Conservation (phyloP, 352 stramenopile species). For the Globisporangium abappressorium region DNA sequence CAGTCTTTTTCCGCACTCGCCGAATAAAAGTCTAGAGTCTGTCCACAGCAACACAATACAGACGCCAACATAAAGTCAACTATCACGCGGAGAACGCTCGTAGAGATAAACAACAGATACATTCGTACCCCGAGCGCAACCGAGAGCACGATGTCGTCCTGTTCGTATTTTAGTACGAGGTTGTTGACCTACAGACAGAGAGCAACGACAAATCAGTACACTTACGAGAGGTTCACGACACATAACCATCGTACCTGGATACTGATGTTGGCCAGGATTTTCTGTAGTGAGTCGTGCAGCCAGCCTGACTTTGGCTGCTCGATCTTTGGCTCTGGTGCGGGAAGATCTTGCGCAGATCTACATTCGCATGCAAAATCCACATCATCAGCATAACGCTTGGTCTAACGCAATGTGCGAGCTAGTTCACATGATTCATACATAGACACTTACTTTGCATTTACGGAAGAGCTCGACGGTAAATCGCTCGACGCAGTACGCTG, state of each 20-base stretch:
- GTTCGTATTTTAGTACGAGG: conserved; percentile 86
- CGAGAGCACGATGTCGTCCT: conserved; percentile 84
- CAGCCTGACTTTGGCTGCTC: conserved; percentile 80
- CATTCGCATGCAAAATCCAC: not conserved
- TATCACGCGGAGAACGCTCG: not conserved
- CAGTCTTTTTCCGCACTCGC: conserved; percentile 56
- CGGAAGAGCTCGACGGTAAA: not conserved
- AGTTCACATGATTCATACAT: not conserved
- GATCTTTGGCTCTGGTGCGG: conserved; percentile 37
- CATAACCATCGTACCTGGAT: conserved; percentile 38
- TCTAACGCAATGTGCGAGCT: not conserved
- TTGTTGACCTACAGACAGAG: conserved; percentile 65
- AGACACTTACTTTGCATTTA: conserved; percentile 1
- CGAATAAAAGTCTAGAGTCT: conserved; percentile 79
- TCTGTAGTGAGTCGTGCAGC: conserved; percentile 76
- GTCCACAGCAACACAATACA: conserved; percentile 4
- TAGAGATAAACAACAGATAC: not conserved
- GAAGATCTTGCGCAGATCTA: conserved; percentile 10
- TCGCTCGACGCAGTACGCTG: conserved; percentile 18
- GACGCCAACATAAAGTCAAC: not conserved
- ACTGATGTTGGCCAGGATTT: conserved; percentile 79
- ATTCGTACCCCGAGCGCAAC: conserved; percentile 67
- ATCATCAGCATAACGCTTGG: not conserved
- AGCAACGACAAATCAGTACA: not conserved
- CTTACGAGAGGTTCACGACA: not conserved